phyloP scores from a whole-genome alignment of 2,329 filamentous ascomycete species.

The Colletotrichum musae region DNA sequence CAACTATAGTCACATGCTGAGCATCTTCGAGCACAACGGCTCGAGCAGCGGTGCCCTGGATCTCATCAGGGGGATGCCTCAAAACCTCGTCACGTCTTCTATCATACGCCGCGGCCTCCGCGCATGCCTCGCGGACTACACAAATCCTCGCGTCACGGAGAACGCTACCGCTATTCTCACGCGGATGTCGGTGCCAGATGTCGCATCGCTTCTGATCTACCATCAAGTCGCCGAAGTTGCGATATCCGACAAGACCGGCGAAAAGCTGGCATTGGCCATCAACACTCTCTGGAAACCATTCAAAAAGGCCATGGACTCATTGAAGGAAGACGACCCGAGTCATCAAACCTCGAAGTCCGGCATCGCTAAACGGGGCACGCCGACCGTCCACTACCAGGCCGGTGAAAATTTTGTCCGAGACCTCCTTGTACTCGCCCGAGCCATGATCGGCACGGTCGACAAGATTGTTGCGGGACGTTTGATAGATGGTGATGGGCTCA shows the following conservation, averaged over 20 bases:
- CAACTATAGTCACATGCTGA: conserved; percentile 79
- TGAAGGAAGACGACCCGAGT: no score
- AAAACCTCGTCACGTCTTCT: conserved; percentile 57
- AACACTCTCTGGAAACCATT: conserved; percentile 66
- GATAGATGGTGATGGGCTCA: conserved; percentile 51
- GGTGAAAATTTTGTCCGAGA: conserved; percentile 45
- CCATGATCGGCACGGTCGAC: conserved; percentile 62
- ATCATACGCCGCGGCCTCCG: conserved; percentile 82
- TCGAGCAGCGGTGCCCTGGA: conserved; percentile 74
- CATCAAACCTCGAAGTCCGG: no score
- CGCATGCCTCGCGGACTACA: conserved; percentile 81
- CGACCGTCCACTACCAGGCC: conserved; percentile 24
- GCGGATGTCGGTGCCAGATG: conserved; percentile 64
- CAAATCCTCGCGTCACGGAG: conserved; percentile 78
- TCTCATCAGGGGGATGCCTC: conserved; percentile 71
- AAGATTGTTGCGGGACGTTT: conserved; percentile 59
- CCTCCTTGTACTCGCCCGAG: conserved; percentile 60
- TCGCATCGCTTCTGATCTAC: neutral
- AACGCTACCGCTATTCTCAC: conserved; percentile 77
- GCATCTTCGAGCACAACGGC: conserved; percentile 75
- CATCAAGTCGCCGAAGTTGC: neutral
- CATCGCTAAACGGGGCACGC: no score
- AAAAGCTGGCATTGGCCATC: conserved; percentile 66
- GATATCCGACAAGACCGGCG: conserved; percentile 48
- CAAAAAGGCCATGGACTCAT: conserved; percentile 5